phyloP scores from a whole-genome alignment of 371 early-diverging fungal genomes.

The Apophysomyces variabilis region DNA sequence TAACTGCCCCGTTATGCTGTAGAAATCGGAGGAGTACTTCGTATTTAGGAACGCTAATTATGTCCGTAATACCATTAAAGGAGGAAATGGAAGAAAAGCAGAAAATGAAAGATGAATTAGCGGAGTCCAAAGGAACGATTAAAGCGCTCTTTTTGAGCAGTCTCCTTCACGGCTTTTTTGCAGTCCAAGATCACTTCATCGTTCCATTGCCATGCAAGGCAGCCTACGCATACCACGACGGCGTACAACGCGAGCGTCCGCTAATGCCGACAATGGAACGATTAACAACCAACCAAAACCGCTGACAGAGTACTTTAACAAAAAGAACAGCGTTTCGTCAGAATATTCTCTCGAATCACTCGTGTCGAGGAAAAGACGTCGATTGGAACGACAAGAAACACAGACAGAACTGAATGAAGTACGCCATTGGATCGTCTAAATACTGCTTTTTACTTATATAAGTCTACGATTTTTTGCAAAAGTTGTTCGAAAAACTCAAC shows the following conservation, averaged over 20 bases:
- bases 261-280: not conserved
- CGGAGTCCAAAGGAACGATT: too few species aligned
- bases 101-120: too few species aligned
- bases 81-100: too few species aligned
- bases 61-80: too few species aligned
- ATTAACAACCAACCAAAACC: constrained; percentile 2
- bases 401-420: constrained; percentile 12
- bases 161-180: not conserved
- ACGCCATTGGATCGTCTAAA: not conserved
- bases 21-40: too few species aligned
- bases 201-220: not conserved
- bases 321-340: not conserved
- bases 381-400: constrained; percentile 11
- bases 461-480: not conserved
- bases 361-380: constrained; percentile 16
- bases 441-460: not conserved
- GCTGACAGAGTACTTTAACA: not conserved
- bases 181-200: not conserved
- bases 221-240: not conserved
- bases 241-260: not conserved
- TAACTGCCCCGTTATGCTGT: too few species aligned
- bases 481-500: constrained; percentile 21
- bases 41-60: too few species aligned
- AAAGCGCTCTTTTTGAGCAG: too few species aligned
- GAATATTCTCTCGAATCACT: constrained; percentile 10